phyloP scores from a whole-genome alignment of 2,329 filamentous ascomycete genomes.

The Talaromyces sp. region DNA sequence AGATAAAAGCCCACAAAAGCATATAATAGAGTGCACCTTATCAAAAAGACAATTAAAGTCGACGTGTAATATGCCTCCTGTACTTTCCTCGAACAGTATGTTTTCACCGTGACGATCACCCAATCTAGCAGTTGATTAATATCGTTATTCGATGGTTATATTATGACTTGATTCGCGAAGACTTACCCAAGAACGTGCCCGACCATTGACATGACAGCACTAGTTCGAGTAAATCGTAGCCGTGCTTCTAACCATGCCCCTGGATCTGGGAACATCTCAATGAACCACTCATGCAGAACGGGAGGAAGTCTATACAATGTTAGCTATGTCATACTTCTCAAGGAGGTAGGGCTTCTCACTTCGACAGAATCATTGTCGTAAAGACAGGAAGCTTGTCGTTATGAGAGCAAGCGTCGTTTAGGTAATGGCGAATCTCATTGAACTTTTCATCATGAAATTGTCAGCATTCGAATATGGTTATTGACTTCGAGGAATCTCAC shows the following conservation, averaged over 20 bases:
- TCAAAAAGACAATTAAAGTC: constrained; percentile 99
- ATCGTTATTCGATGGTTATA: background rate
- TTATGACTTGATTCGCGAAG: background rate
- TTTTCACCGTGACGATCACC: constrained; percentile 98
- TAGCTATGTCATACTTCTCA: constrained; percentile 9
- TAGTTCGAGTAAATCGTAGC: constrained; percentile 85
- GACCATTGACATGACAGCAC: constrained; percentile 99
- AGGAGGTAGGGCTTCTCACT: constrained; percentile 26
- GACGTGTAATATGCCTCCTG: constrained; percentile 92
- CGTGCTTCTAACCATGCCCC: constrained; percentile 88
- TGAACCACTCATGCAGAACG: constrained; percentile 90
- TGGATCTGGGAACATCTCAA: constrained; percentile 89
- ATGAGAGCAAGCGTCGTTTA: constrained; percentile 64
- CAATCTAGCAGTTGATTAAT: constrained; percentile 48
- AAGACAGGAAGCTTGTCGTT: constrained; percentile 67
- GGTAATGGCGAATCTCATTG: constrained; percentile 56
- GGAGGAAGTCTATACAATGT: constrained; percentile 63
- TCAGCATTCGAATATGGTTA: background rate
- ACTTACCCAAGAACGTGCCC: constrained; percentile 76
- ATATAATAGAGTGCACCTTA: constrained; percentile 51
- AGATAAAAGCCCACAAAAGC: background rate
- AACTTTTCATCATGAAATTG: constrained; percentile 55
- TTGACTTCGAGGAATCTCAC: constrained; percentile 27
- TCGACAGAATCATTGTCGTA: constrained; percentile 58
- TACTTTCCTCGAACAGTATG: constrained; percentile 88